Evolutionary conservation across 2,329 filamentous ascomycete species (phyloP), one percentile per base, ranked within the genome.

Genomic region (Talaromyces rugulosus): DNA sequence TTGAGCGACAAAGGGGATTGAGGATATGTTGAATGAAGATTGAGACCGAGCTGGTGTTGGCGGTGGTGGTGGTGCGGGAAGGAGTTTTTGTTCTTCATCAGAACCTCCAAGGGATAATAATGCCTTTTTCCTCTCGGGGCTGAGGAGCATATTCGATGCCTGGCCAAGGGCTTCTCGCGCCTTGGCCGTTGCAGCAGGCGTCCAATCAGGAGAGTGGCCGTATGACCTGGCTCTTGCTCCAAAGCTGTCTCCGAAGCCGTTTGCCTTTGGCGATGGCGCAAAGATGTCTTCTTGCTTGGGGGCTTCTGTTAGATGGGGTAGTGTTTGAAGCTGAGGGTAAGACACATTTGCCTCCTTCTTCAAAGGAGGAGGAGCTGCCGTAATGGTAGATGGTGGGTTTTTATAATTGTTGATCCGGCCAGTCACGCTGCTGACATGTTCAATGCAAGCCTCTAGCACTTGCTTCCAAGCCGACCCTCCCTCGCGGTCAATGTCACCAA

Each of bases 401-500:
- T 83, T 82, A 66, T 83, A 86, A 14, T 83, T 79, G 56, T 88
- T 84, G 56, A 96, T 87, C 53, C 91, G 87, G 7, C 76, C 76
- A 61, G 87, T 85, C 56, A 97, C 84, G 11, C 81, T 81, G 66
- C 86, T 85, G 57, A 97, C 81, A 18, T 89, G 83, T 12, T 85
- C 83, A 18, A 94, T 82, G 69, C 91, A 93, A 6, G 88, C 78
- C 18, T 81, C 79, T 64, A 88, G 87, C 55, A 96, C 83, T 69
- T 96, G 92, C 8, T 87, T 86, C 91, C 92, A 96, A 66, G 90
- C 88, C 0, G 91, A 84, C 0, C 89, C 91, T 52, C 89, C 89
- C 59, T 86, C 86, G 63, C 92, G 89, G 67, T 96, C 91, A 64
- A 96, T 90, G 68, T 98, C 94, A 62, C 88, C 86, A 75, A 91